A percentile compares a stretch with the other conserved stretches of the same genome.
These are phyloP conservation scores for Trichaptum fuscoviolaceum DNA, from an alignment of 768 basidiomycete species.

Conservation along the genomic window DNA sequence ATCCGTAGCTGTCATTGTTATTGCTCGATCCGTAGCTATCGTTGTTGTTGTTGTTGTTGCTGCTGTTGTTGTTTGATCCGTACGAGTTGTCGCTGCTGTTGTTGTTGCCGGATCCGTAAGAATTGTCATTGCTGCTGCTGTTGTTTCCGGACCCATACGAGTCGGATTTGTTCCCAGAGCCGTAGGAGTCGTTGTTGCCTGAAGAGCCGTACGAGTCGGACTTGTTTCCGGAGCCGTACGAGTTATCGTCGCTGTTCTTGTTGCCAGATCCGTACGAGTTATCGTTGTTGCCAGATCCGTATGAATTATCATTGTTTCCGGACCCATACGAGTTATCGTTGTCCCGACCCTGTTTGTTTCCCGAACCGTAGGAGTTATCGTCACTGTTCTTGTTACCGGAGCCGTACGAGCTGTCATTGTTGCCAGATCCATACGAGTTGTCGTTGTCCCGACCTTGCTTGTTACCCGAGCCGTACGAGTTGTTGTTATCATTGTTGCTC, in stretches of 20 bases:
- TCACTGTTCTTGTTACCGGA: conserved; percentile 22
- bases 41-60: too few species aligned
- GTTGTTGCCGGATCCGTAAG: conserved; percentile 4
- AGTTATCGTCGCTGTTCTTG: conserved; percentile 23
- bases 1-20: conserved; percentile 6
- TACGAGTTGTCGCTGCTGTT: not conserved
- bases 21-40: conserved; percentile 6
- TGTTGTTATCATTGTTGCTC: conserved; percentile 15
- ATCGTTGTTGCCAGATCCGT: not conserved
- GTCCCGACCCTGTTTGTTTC: conserved; percentile 16
- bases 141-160: conserved; percentile 6
- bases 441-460: conserved; percentile 16
- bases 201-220: conserved; percentile 11
- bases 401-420: conserved; percentile 7
- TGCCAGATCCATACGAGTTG: conserved; percentile 15
- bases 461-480: conserved; percentile 20
- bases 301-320: not conserved
- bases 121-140: conserved; percentile 1
- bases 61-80: not conserved
- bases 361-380: conserved; percentile 22
- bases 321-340: not conserved
- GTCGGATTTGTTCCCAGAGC: not conserved
- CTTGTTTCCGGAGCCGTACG: conserved; percentile 18
- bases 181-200: conserved; percentile 11
- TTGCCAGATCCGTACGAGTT: conserved; percentile 18